phyloP scores from a whole-genome alignment of 768 basidiomycete species.

The Pluteus cervinus region DNA sequence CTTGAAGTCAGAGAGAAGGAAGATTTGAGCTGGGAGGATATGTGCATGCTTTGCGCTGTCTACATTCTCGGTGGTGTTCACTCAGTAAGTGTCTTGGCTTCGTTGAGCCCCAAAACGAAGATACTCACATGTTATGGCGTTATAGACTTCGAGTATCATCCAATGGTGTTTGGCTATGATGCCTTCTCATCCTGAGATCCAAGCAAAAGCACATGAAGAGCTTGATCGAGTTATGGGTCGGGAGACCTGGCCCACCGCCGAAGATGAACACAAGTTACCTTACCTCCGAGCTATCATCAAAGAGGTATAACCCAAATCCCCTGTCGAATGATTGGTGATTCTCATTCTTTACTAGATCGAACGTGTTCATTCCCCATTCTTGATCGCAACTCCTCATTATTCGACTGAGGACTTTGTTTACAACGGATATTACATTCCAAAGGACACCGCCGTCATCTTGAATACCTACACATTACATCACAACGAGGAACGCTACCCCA shows the following conservation, averaged over 20 bases:
- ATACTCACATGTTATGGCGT: not conserved
- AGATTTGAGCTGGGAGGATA: conserved; percentile 30
- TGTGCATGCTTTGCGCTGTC: conserved; percentile 31
- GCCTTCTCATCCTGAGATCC: conserved; percentile 22
- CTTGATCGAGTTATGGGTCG: conserved; percentile 25
- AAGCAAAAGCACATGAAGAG: conserved; percentile 23
- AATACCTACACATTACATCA: conserved; percentile 36
- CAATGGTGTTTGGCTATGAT: conserved; percentile 32
- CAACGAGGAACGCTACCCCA: conserved; percentile 29
- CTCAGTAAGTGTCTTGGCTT: conserved; percentile 19
- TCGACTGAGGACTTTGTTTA: conserved; percentile 34
- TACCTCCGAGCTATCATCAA: conserved; percentile 29
- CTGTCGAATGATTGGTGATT: conserved; percentile 6
- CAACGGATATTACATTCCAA: conserved; percentile 32
- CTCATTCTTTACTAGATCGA: conserved; percentile 24
- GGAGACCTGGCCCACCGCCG: conserved; percentile 19
- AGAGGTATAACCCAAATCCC: conserved; percentile 8
- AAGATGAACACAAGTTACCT: conserved; percentile 26
- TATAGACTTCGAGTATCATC: conserved; percentile 30
- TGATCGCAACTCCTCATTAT: conserved; percentile 35
- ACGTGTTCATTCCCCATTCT: conserved; percentile 31
- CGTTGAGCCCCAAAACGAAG: not conserved
- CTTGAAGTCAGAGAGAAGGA: conserved; percentile 27
- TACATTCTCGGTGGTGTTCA: conserved; percentile 44
- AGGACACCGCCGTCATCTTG: conserved; percentile 30